Base-by-base conservation (phyloP, 1,284 basidiomycete genomes). In the Cryptococcus sp. region DNA sequence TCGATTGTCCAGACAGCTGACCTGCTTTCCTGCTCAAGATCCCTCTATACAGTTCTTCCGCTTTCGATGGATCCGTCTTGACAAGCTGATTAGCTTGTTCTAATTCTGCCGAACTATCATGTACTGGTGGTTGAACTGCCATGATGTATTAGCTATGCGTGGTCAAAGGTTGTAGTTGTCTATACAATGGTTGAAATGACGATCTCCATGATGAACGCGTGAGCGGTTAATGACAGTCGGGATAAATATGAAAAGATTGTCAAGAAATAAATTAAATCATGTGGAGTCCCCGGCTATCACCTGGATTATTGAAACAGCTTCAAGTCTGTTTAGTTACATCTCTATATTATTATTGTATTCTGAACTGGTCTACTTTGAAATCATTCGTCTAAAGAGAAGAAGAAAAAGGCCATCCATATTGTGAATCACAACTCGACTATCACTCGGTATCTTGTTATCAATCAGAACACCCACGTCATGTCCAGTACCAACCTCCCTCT, bases 11-110 rank as follows among this genome's bases (percentile, higher is more conserved):
- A 38, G 31, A 10, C 13, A 31, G 60, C 68, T 55, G n/a, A 76
- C 73, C 61, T 14, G 71, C 66, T 54, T 71, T 68, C 53, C 58
- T 52, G 38, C 50, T 57, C 46, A 76, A 53, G 14, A 78, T 64
- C 4, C 60, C 56, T 30, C 70, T 58, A 52, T 71, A 74, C 7
- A 71, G 54, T 31, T 66, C 58, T 52, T 74, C 73, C 5, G 73
- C 73, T 45, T 65, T 63, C 4, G 65, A 50, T 3, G 71, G 68
- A 45, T 75, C 71, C 23, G 64, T 56, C 10, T 65, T 49, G 8
- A 63, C 59, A 3, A 65, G 38, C 4, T 51, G 35, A 13, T 63
- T 60, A 4, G 74, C 74, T 44, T 64, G 60, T 3, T 66, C 66
- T 31, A 75, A n/a, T n/a, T 43, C 34, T n/a, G 51, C 4, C 34